These are phyloP conservation scores for Endogone sp. DNA, from an alignment of 192 early-diverging fungal species.

Conservation along the genomic window DNA sequence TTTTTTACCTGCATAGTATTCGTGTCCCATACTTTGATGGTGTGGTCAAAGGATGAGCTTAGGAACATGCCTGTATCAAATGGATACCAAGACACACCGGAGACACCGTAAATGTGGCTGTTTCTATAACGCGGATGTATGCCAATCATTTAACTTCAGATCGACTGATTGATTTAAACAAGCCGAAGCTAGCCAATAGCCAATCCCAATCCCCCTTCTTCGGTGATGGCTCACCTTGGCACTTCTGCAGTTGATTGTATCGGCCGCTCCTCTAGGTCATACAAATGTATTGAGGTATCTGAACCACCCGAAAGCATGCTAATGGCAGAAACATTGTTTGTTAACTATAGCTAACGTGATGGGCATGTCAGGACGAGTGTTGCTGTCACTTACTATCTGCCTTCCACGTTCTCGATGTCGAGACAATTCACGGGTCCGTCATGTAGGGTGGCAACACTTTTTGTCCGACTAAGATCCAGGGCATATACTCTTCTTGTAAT, in stretches of 20 bases:
- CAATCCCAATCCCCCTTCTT: no score
- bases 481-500: not conserved
- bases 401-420: not conserved
- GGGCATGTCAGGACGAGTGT: no score
- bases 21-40: constrained; percentile 81
- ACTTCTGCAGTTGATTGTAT: constrained; percentile 25
- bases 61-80: constrained; percentile 84
- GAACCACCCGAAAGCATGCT: constrained; percentile 61
- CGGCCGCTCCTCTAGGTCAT: constrained; percentile 49
- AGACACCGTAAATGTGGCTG: constrained; percentile 65
- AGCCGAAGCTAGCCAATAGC: no score
- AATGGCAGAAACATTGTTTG: no score
- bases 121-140: constrained; percentile 7
- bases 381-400: constrained; percentile 1
- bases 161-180: not conserved
- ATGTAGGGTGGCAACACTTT: not conserved
- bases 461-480: not conserved
- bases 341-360: not conserved
- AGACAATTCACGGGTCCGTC: not conserved
- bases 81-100: constrained; percentile 77
- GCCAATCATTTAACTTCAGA: not conserved
- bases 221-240: constrained; percentile 33
- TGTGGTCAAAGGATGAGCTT: constrained; percentile 72
- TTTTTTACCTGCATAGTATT: constrained; percentile 56
- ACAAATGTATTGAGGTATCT: constrained; percentile 55